Base-by-base conservation (phyloP, 2,329 filamentous ascomycete species). In the Canariomyces notabilis region DNA sequence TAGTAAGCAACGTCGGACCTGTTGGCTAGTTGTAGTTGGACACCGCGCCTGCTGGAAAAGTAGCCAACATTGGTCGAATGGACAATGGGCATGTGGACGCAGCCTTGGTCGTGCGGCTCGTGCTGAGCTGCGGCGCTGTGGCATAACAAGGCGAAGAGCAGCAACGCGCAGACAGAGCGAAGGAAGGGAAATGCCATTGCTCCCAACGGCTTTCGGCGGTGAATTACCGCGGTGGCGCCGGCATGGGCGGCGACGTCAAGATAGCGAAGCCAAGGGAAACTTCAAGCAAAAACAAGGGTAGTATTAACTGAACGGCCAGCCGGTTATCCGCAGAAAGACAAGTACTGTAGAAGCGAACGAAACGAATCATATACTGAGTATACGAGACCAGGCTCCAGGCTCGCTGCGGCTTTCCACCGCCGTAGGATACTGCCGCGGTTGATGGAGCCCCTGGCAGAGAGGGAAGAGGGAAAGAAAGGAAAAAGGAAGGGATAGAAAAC, bases 1-100 rank as follows among this genome's bases (percentile, higher is more conserved):
- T 77, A 77, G 59, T 78, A 78, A 36, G 74, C 74, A 20, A 78
- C 67, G 55, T 78, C 74, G 4, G 72, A 71, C 15, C 74, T 67
- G 60, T 76, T 76, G 23, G 71, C 69, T 21, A 77, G 61, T 39
- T 67, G 59, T 2, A 74, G 59, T 38, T 73, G 67, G 33, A 73
- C 62, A 15, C 67, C 68, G 23, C 73, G 66, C 35, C 68, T 67
- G 14, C 60, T 59, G 36, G 63, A 58, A 44, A 75, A 70, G 39
- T 65, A 57, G 18, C 64, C 55, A 26, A 57, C 52, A 51, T 71
- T 70, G 41, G 66, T 70, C 20, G 68, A 71, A 51, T 72, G 69
- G 34, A 72, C 59, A 38, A 73, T 63, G 20, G 66, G 68, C 48
- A 71, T 54, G 50, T 70, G 69, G 32, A 71, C 42, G 50, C 61